Evolutionary conservation across 2,329 filamentous ascomycete genomes (phyloP), one percentile per base, ranked within the genome.

Genomic region (Colletotrichum sp.): DNA sequence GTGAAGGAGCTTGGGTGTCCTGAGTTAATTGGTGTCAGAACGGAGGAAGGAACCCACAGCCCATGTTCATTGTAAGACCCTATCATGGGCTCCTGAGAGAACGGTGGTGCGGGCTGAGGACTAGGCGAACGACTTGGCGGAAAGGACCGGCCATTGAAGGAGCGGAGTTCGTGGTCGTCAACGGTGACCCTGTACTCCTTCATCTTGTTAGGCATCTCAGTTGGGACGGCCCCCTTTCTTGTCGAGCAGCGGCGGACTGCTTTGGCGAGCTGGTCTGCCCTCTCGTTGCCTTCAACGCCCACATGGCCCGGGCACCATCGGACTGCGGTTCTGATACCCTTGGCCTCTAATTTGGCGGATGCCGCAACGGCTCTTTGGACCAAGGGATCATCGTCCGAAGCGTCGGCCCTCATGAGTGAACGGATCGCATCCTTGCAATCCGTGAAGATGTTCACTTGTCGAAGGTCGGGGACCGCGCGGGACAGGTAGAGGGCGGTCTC

Each of bases 271-370:
- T 10, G 6, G 63, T 75, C 39, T 18, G 63, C 73, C 6, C 16
- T 57, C 18, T 72, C 55, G 57, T 72, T 75, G 18, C 69, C 73
- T 7, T 12, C 24, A n/a, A 75, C 43, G 26, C 55, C 69, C 12
- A 13, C 57, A 24, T 75, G 73, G 52, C 73, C 73, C 10, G 73
- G 73, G 9, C 55, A 67, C 73, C 69, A 75, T 7, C 39, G 55
- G 21, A 75, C 39, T 13, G 24, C 7, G 21, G 36, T 57, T 12
- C 32, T 18, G 26, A 67, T 15, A 15, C 30, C 26, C n/a, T 26
- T 61, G 7, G 18, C 16, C 4, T 28, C 30, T 18, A 75, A n/a
- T 15, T 36, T 12, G 15, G 8, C 24, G 28, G 69, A 72, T 15
- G 73, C 73, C 2, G 26, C 39, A 18, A 72, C 63, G 36, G 73